Percentiles rank a stretch among this genome's conserved stretches.
Evolutionary conservation across 768 basidiomycete species (phyloP).

Genomic region (Kwoniella mangroviensis): DNA sequence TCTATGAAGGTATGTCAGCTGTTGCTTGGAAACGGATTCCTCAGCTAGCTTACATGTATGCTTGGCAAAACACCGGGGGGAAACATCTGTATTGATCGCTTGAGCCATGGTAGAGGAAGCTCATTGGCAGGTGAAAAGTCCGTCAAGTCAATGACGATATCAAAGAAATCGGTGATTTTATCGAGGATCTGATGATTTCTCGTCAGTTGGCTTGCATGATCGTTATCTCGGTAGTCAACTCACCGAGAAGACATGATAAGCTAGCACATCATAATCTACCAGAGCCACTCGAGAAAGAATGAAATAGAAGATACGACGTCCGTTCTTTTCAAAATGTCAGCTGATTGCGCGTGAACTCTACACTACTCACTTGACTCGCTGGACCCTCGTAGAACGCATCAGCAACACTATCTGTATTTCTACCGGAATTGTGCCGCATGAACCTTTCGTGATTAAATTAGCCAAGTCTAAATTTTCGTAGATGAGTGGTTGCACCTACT

Average conservation of each 20-base stretch:
- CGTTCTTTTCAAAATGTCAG: constrained; percentile 29
- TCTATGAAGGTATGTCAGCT: constrained; percentile 25
- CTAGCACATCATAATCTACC: constrained; percentile 48
- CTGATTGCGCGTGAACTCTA: neutral
- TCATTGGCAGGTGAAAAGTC: constrained; percentile 43
- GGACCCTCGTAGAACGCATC: constrained; percentile 52
- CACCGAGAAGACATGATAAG: constrained; percentile 46
- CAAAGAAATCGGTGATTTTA: constrained; percentile 45
- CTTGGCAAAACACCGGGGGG: constrained; percentile 38
- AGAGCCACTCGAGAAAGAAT: constrained; percentile 36
- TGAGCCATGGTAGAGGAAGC: constrained; percentile 43
- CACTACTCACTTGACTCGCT: constrained; percentile 42
- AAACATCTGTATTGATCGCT: constrained; percentile 38
- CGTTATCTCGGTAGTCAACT: neutral
- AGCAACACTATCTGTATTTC: constrained; percentile 39
- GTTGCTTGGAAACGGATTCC: no score
- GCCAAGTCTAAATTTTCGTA: neutral
- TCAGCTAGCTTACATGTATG: constrained; percentile 34
- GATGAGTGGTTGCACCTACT: constrained; percentile 33
- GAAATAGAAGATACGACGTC: constrained; percentile 49
- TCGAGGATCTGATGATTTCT: constrained; percentile 31
- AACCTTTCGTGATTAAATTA: constrained; percentile 26
- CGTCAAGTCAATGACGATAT: constrained; percentile 49
- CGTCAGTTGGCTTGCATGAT: neutral
- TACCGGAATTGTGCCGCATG: constrained; percentile 46